phyloP scores from a whole-genome alignment of 1,284 basidiomycete genomes.

The Clitocybe nebularis region DNA sequence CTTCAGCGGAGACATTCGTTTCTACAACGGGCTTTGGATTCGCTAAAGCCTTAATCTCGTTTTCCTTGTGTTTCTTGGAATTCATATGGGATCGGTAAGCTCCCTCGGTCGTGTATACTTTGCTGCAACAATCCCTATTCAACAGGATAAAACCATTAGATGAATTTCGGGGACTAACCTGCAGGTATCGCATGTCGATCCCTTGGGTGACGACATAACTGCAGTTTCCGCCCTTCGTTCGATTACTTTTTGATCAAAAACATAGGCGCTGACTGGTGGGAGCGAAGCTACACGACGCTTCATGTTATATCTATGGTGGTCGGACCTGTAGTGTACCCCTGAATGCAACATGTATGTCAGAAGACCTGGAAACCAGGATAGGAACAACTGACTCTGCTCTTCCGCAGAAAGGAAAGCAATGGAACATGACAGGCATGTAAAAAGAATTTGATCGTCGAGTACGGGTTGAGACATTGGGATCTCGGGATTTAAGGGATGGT shows the following conservation, averaged over 20 bases:
- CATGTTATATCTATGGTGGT: conserved; percentile 98
- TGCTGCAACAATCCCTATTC: conserved; percentile 52
- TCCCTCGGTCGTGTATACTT: conserved; percentile 87
- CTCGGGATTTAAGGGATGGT: too few species aligned
- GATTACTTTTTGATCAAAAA: conserved; percentile 92
- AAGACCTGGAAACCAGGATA: not conserved
- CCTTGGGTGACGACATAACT: conserved; percentile 60
- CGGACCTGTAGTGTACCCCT: conserved; percentile 90
- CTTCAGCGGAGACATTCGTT: too few species aligned
- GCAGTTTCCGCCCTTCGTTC: conserved; percentile 75
- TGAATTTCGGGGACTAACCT: conserved; percentile 45
- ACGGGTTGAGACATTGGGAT: conserved; percentile 20
- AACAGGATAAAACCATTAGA: not conserved
- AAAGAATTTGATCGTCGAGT: conserved; percentile 37
- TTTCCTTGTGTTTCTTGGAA: conserved; percentile 91
- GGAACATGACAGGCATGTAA: conserved; percentile 91
- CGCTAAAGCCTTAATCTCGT: conserved; percentile 50
- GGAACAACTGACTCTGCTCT: conserved; percentile 68
- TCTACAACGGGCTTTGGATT: conserved; percentile 11
- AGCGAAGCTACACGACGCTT: conserved; percentile 92
- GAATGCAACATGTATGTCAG: conserved; percentile 1
- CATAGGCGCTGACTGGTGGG: conserved; percentile 74
- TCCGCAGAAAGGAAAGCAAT: conserved; percentile 85
- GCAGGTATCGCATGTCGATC: conserved; percentile 77
- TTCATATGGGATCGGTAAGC: conserved; percentile 85